Percentiles rank a stretch among this genome's conserved stretches.
Conservation (phyloP, 768 basidiomycete genomes). For the Leccinum subgranulosum region DNA sequence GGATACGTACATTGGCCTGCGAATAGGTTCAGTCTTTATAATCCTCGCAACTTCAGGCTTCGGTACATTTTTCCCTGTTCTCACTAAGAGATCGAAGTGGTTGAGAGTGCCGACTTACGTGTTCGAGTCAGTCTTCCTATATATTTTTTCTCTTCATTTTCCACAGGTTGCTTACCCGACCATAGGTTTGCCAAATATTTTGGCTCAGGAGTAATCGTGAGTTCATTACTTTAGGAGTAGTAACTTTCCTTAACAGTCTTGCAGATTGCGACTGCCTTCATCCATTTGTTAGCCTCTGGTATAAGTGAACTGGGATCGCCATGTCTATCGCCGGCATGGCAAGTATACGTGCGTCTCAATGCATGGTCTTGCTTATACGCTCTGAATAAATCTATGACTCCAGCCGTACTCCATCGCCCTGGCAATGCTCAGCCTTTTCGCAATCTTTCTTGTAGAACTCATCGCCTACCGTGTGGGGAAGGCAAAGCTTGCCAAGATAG, state of each 20-base stretch:
- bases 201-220: slow-evolving; percentile 83
- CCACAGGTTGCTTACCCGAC: slow-evolving; percentile 1
- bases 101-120: slow-evolving; percentile 37
- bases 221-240: slow-evolving; percentile 22
- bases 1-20: slow-evolving; percentile 46
- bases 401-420: slow-evolving; percentile 83
- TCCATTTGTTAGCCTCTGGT: slow-evolving; percentile 77
- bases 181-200: slow-evolving; percentile 83
- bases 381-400: neutral
- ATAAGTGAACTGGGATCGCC: slow-evolving; percentile 63
- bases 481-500: slow-evolving; percentile 62
- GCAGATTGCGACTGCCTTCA: slow-evolving; percentile 87
- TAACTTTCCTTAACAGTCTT: neutral
- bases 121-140: slow-evolving; percentile 61
- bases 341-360: slow-evolving; percentile 55
- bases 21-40: slow-evolving; percentile 74
- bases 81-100: slow-evolving; percentile 50
- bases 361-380: neutral
- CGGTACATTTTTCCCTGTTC: slow-evolving; percentile 71
- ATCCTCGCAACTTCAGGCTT: slow-evolving; percentile 56
- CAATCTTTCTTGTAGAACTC: slow-evolving; percentile 82
- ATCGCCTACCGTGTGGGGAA: slow-evolving; percentile 87
- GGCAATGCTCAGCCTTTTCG: slow-evolving; percentile 77
- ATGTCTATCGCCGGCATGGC: slow-evolving; percentile 73
- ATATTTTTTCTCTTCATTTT: neutral